A percentile compares a stretch with the other conserved stretches of the same genome.
These are phyloP conservation scores for Paecilomyces niveus DNA, from an alignment of 2,329 filamentous ascomycete species.

Conservation along the genomic window DNA sequence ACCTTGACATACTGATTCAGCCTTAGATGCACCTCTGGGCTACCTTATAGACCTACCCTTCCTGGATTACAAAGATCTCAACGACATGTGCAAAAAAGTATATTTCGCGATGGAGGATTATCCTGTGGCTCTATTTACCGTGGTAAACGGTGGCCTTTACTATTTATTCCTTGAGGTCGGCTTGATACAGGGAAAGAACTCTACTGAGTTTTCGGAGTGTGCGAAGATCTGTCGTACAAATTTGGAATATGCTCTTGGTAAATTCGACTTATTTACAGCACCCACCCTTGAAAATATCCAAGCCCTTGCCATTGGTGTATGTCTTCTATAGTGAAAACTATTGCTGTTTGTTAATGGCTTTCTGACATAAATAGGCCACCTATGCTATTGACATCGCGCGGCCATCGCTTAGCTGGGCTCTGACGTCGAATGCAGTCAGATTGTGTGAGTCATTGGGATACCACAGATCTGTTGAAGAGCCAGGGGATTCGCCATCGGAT, in stretches of 20 bases:
- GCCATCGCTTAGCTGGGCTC: conserved; percentile 57
- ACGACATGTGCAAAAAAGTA: conserved; percentile 33
- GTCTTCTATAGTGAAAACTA: conserved; percentile 18
- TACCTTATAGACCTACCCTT: conserved; percentile 24
- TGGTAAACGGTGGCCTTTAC: conserved; percentile 32
- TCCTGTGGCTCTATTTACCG: conserved; percentile 32
- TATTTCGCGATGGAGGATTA: conserved; percentile 39
- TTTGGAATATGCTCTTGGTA: conserved; percentile 37
- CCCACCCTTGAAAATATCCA: conserved; percentile 51
- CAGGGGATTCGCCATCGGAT: conserved; percentile 18
- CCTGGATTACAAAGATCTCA: conserved; percentile 25
- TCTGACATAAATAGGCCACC: conserved; percentile 39
- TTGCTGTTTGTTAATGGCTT: conserved; percentile 14
- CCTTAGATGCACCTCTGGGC: not conserved
- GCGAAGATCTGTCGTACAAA: conserved; percentile 35
- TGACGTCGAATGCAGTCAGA: conserved; percentile 52
- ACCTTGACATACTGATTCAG: conserved; percentile 4
- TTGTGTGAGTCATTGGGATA: conserved; percentile 58
- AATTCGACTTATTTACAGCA: conserved; percentile 51
- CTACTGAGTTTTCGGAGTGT: conserved; percentile 15
- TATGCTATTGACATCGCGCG: conserved; percentile 57
- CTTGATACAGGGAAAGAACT: conserved; percentile 17
- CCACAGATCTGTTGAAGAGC: conserved; percentile 38
- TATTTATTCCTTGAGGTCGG: conserved; percentile 29
- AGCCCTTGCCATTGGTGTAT: conserved; percentile 51